Evolutionary conservation across 208 protist genomes (phyloP), one percentile per base, ranked within the genome.

Genomic region (Acanthamoeba castellanii): DNA sequence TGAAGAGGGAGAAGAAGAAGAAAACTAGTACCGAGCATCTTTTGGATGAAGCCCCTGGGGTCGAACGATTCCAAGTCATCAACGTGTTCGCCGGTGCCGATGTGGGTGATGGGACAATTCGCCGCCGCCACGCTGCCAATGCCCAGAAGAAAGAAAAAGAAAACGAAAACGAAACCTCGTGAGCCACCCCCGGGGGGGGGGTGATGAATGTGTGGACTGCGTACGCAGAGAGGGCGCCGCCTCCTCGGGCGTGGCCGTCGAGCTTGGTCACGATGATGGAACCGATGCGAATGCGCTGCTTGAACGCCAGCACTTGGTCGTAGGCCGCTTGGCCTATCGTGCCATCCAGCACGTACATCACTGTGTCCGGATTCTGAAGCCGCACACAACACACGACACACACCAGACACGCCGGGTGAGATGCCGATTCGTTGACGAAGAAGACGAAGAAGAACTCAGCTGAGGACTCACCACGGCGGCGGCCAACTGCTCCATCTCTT

Each of bases 231-330:
- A 99, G 97, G 20, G 99, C 99, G 94, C 99, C 99, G 95, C 99
- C 99, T 94, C 99, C 99, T 94, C 99, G 99, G 37, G 99, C 99
- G 87, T 99, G 98, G 95, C 99, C 98, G 95, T 99, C 99, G 30
- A 99, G 95, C 97, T 99, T 99, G 16, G 99, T 99, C 61, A 99
- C 98, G 95, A 99, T 99, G 45, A 99, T 98, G 52, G 98, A 99
- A 68, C 99, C 99, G 68, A 99, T 98, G 25, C 96, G 95, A 0
- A 99, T 99, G 8, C 61, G 8, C 68, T 72, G 70, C 30, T 97
- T 94, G 88, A 98, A 98, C 14, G 97, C 97, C 8, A 32, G 45
- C 22, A 96, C 96, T 96, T 99, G 99, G 57, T 99, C 99, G 84
- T 99, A 97, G 25, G 99, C 99, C 2, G 98, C 98, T 96, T 99